Base-by-base conservation (phyloP, 176 grass and related monocot genomes). In the Oryza glumipatula region DNA sequence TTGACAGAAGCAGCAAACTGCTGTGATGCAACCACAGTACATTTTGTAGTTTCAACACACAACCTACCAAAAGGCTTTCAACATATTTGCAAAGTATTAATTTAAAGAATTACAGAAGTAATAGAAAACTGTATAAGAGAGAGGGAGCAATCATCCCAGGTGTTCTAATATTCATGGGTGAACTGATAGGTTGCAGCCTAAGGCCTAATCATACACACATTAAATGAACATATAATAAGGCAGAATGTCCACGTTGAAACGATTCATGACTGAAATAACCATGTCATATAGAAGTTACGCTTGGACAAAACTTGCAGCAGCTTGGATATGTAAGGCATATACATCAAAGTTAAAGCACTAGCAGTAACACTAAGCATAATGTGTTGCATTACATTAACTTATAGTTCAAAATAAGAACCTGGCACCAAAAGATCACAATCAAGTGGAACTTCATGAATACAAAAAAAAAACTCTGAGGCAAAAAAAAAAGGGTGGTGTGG, bases 1-100 rank as follows among this genome's bases (percentile, higher is more conserved):
- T 82, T 67, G 19, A 23, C 32, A 36, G 19, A 68, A 86, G 51
- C n/a, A 81, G 23, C 15, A 64, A 4, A 30, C 30, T 83, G 68
- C 71, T 82, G 41, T 21, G 45, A 78, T n/a, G 46, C 21, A 81
- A 78, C 23, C 24, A 67, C 23, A 87, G 21, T 82, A 86, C 6
- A 73, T 47, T 35, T 58, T 21, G 43, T 52, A 58, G n/a, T 63
- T 44, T 49, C 5, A 19, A 51, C 52, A 28, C 72, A 81, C 33
- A 45, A 65, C 49, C 74, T 44, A 61, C 26, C 8, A 16, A 64
- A 64, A 32, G 23, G 15, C 38, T 86, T 47, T 68, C 11, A 80
- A 49, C 11, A 63, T 64, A 73, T 61, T 49, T 65, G 54, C n/a
- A 30, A 81, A 64, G 28, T 35, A 66, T 78, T 78, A 73, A 70